Evolutionary conservation across 495 filamentous ascomycete species (phyloP).

Genomic region (Cladorrhinum samala): DNA sequence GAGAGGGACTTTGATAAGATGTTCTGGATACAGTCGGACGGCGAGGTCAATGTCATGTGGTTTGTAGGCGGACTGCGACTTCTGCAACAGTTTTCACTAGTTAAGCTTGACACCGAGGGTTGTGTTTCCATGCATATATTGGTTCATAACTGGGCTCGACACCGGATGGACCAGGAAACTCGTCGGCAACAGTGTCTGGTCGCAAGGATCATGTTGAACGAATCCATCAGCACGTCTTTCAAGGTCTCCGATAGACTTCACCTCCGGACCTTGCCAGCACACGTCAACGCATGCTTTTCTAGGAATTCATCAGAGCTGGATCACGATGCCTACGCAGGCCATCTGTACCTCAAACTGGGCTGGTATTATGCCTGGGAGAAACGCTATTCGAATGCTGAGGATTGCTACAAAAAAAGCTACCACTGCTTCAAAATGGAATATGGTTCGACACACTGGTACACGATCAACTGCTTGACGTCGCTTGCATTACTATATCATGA

Average conservation of each 20-base stretch:
- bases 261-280: not conserved
- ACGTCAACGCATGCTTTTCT: not conserved
- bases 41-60: not conserved
- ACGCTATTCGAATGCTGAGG: not conserved
- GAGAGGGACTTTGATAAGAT: conserved; percentile 5
- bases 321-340: not conserved
- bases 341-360: conserved; percentile 3
- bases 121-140: conserved; percentile 17
- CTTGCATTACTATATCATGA: conserved; percentile 9
- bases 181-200: not conserved
- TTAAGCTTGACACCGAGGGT: not conserved
- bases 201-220: not conserved
- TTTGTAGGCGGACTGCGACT: not conserved
- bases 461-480: not conserved
- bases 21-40: not conserved
- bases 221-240: not conserved
- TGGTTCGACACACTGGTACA: not conserved
- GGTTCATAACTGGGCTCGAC: conserved; percentile 15
- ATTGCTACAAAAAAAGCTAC: not conserved
- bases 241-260: not conserved
- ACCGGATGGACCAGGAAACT: conserved; percentile 2
- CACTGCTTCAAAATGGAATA: not conserved
- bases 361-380: conserved; percentile 1
- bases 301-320: not conserved
- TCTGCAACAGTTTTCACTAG: conserved; percentile 13